Evolutionary conservation across 345 rosid species (phyloP).

Genomic region (Linum lewisii): DNA sequence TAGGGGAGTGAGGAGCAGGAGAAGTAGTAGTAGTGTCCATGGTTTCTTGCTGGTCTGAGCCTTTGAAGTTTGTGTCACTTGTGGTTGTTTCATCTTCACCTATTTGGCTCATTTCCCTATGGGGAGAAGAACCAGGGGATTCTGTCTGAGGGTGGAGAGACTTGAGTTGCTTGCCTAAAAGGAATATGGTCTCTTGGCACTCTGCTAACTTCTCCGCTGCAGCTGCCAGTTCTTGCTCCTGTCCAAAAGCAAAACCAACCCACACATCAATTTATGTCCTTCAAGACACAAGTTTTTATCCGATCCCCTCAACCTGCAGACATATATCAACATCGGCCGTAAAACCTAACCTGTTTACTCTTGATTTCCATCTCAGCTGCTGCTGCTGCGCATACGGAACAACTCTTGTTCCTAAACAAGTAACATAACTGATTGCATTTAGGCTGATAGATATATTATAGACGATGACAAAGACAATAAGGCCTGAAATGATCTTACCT

Average conservation of each 20-base stretch:
- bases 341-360: conserved; percentile 47
- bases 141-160: conserved; percentile 66
- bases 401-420: conserved; percentile 36
- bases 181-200: conserved; percentile 93
- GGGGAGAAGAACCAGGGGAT: conserved; percentile 29
- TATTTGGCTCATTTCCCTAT: conserved; percentile 33
- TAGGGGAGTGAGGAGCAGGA: conserved; percentile 33
- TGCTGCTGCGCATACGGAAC: conserved; percentile 29
- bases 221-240: conserved; percentile 77
- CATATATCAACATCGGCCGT: no score
- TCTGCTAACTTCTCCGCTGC: conserved; percentile 92
- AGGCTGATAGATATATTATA: background rate
- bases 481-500: conserved; percentile 34
- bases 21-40: conserved; percentile 21
- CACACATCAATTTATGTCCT: background rate
- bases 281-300: no score
- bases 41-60: conserved; percentile 13
- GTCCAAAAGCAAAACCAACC: conserved; percentile 10
- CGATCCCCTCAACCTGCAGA: no score
- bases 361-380: conserved; percentile 45
- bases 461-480: background rate
- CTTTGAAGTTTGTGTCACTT: conserved; percentile 32
- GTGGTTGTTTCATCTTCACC: conserved; percentile 38
- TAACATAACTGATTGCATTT: background rate
- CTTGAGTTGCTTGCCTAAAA: conserved; percentile 83